Base-by-base conservation (phyloP, 768 basidiomycete genomes). In the Suillus subalutaceus region DNA sequence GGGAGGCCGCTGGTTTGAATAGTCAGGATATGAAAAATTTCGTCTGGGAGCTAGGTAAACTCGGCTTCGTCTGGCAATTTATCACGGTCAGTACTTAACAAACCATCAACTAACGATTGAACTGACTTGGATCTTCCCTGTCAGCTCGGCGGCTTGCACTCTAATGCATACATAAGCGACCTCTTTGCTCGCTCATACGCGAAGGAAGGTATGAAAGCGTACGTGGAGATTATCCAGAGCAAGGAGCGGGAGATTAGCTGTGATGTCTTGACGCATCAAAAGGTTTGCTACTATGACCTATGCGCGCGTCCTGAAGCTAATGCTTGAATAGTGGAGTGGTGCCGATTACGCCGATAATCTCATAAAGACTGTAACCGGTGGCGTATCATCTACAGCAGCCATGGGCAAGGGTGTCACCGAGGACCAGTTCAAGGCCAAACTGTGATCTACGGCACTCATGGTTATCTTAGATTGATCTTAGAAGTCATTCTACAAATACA, bases 61-160 rank as follows among this genome's bases (percentile, higher is more conserved):
- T 97, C 57, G 96, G 96, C 43, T 99, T 98, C 79, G 90, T 96
- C 71, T 99, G 96, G 96, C 96, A 99, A 78, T 99, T 99, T 83
- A 97, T 98, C 79, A 97, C 96, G 71, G 94, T 96, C 62, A 72
- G 92, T 76, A n/a, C 38, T 46, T 23, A 9, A 58, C 32, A n/a
- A 37, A 18, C 12, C 26, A 63, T 53, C 43, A 57, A 56, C 7
- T 64, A 57, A 60, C 0, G 9, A 59, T 10, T 64, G 65, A 43
- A 69, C 65, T 67, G 44, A 68, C 44, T 9, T 62, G 59, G 65
- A 53, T 23, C 20, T 50, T 63, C 16, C 4, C 23, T 58, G 67
- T 3, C 74, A 97, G 96, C 93, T 99, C 67, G 97, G 88, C 53
- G 97, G 97, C 65, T 84, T 99, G 52, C 97, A 99, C 77, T 97